phyloP scores from a whole-genome alignment of 495 filamentous ascomycete species.

The Penicillium manginii region DNA sequence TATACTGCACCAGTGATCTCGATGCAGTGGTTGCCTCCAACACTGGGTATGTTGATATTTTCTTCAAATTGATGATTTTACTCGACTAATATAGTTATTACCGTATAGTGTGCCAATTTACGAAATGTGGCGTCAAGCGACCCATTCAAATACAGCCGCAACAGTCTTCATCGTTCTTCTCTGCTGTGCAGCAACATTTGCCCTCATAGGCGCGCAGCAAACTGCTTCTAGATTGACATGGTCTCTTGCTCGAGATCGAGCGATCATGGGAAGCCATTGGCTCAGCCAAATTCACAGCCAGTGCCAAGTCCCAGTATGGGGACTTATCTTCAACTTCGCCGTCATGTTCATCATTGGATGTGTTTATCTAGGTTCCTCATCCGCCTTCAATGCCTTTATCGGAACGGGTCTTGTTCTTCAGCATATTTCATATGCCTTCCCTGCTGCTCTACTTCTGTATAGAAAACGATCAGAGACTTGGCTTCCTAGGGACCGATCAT shows the following conservation, averaged over 20 bases:
- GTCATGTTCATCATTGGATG: constrained; percentile 31
- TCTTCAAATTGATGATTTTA: no score
- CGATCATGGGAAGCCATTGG: constrained; percentile 22
- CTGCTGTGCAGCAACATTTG: constrained; percentile 27
- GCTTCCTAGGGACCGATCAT: constrained; percentile 14
- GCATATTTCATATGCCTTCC: constrained; percentile 26
- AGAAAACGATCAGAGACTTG: constrained; percentile 13
- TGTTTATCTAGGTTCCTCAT: constrained; percentile 29
- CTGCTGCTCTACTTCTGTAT: constrained; percentile 20
- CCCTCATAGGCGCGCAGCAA: constrained; percentile 33
- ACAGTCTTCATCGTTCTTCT: constrained; percentile 30
- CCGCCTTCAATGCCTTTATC: constrained; percentile 31
- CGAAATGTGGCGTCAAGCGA: constrained; percentile 35
- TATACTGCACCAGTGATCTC: constrained; percentile 32
- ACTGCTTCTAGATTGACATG: constrained; percentile 44
- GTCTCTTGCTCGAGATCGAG: constrained; percentile 42
- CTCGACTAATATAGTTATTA: background rate
- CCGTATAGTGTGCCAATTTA: constrained; percentile 23
- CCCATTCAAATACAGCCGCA: constrained; percentile 28
- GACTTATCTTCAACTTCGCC: constrained; percentile 28
- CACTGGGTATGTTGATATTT: constrained; percentile 22
- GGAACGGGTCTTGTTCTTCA: constrained; percentile 21
- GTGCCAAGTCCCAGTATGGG: constrained; percentile 22
- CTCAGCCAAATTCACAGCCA: constrained; percentile 20
- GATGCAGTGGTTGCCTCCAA: constrained; percentile 20